Base-by-base conservation (phyloP, 1,139 yeast genomes). In the Saccharomyces hybrid region DNA sequence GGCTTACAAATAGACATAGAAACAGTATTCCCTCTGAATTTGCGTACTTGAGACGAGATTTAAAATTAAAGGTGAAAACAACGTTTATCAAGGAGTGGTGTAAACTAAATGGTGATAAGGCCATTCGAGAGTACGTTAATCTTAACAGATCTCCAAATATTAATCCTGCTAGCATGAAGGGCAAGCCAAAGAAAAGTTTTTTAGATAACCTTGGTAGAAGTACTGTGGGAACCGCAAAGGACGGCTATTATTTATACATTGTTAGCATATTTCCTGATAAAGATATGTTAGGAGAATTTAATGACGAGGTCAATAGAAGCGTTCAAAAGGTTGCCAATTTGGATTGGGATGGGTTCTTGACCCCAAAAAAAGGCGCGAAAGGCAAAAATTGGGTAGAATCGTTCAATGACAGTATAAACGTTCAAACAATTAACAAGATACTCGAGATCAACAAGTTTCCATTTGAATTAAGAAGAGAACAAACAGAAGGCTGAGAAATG, bases 161-260 rank as follows among this genome's bases (percentile, higher is more conserved):
- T n/a, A 23, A 2, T 27, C 11, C 57, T 63, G 50, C 56, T 56
- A 50, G 13, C 26, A 20, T 38, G 11, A 52, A 60, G 2, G 31
- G 8, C 27, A 3, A 49, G 26, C 32, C 47, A 51, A 5, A 47
- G 30, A 9, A 49, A 46, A 25, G 28, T 16, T 14, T 47, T 23
- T 16, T 50, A 42, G 54, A 52, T 47, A 23, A 55, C 23, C 27
- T 16, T 58, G 61, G 61, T 2, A 51, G 61, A 26, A 54, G 63
- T 9, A 53, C 52, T 25, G 48, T 42, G 4, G 67, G 68, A 2
- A 52, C 59, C 5, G 64, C 61, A 9, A 71, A 66, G 31, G 82
- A 79, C 61, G 85, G 85, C 0, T 62, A 80, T 5, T 85, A 78
- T 60, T 67, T 73, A 46, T 74, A 79, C 55, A 62, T 67, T 9